A percentile compares a stretch with the other conserved stretches of the same genome.
Conservation (phyloP, 169 alveolate species). For the Besnoitia besnoiti region DNA sequence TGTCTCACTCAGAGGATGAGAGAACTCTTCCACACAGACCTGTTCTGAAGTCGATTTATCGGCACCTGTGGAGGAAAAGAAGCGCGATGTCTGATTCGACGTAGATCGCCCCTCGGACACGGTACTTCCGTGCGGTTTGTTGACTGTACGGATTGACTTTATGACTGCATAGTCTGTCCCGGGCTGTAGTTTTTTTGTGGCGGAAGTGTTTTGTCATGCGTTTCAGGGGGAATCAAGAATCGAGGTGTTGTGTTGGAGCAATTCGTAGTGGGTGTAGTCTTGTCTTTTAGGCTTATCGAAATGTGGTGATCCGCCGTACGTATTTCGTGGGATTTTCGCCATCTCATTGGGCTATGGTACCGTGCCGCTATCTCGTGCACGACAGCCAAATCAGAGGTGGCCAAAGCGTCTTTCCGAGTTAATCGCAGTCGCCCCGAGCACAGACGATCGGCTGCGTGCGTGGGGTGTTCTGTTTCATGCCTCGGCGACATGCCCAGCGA, state of each 20-base stretch:
- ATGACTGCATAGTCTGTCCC: too few relatives aligned
- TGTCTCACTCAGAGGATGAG: too few relatives aligned
- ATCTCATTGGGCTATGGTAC: conserved; percentile 40
- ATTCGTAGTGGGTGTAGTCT: too few relatives aligned
- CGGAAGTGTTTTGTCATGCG: too few relatives aligned
- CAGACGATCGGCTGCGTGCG: neutral
- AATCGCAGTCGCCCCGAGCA: conserved; percentile 17
- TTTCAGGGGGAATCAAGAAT: too few relatives aligned
- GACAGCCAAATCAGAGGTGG: conserved; percentile 27
- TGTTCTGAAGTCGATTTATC: neutral
- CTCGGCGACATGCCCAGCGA: conserved; percentile 38
- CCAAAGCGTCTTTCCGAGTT: conserved; percentile 4
- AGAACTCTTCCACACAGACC: conserved; percentile 41
- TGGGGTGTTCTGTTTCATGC: conserved; percentile 41
- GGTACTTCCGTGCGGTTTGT: too few relatives aligned
- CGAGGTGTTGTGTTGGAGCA: too few relatives aligned
- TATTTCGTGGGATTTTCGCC: neutral
- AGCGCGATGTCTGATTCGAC: neutral
- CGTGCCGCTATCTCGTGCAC: neutral
- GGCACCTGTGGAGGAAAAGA: neutral
- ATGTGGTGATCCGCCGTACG: neutral
- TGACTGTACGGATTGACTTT: too few relatives aligned
- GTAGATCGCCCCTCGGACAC: neutral
- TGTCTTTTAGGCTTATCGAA: too few relatives aligned
- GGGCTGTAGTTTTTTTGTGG: too few relatives aligned